phyloP scores from a whole-genome alignment of 2,329 filamentous ascomycete genomes.

The Ophiostoma perfectum region DNA sequence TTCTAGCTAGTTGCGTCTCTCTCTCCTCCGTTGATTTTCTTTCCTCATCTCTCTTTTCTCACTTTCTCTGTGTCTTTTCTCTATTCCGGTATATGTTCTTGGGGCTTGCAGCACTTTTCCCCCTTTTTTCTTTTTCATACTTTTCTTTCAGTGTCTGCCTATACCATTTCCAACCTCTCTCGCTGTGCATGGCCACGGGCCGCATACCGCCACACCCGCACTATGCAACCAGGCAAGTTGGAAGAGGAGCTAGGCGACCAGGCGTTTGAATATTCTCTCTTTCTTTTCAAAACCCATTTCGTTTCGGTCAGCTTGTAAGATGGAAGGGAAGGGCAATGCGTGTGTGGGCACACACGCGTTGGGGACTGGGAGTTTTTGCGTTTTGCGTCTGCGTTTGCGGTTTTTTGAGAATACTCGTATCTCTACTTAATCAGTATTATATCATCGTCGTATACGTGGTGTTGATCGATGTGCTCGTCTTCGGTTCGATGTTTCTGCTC shows the following conservation, averaged over 20 bases:
- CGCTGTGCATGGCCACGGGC: neutral
- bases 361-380: neutral
- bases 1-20: constrained; percentile 21
- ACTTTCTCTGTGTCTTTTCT: neutral
- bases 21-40: neutral
- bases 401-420: neutral
- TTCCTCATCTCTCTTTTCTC: neutral
- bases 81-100: constrained; percentile 4
- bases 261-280: neutral
- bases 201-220: no score
- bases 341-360: neutral
- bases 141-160: neutral
- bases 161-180: neutral
- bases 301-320: constrained; percentile 12
- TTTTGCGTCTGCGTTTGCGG: neutral
- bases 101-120: constrained; percentile 4
- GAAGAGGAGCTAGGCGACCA: neutral
- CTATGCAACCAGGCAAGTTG: neutral
- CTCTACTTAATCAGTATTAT: neutral
- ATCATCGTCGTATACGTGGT: neutral
- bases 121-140: constrained; percentile 1
- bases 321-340: neutral
- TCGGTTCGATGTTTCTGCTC: no score
- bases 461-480: neutral
- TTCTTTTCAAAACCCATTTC: neutral